Evolutionary conservation across 306 rosid genomes (phyloP).

Genomic region (Vigna nakashimae): DNA sequence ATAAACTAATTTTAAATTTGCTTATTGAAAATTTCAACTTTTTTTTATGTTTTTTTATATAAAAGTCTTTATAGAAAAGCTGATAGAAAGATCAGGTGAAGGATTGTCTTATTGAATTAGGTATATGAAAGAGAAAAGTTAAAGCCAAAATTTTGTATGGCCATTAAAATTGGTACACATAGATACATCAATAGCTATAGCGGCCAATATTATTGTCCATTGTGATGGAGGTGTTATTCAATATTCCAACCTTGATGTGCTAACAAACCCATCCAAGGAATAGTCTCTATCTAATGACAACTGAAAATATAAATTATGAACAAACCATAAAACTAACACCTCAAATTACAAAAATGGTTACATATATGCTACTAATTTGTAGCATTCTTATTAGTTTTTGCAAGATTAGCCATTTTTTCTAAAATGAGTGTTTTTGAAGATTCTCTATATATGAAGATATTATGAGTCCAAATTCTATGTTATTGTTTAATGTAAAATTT

Average conservation of each 20-base stretch:
- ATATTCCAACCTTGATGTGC: slow-evolving; percentile 2
- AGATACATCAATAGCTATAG: slow-evolving; percentile 1
- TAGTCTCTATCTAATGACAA: background rate
- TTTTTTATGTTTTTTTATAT: too few species aligned
- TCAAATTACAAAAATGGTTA: slow-evolving; percentile 10
- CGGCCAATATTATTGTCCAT: slow-evolving; percentile 15
- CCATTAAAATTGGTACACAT: background rate
- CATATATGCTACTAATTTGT: background rate
- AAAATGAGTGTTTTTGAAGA: too few species aligned
- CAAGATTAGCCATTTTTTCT: background rate
- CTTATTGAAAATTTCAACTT: too few species aligned
- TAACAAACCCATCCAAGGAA: slow-evolving; percentile 1
- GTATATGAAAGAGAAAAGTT: background rate
- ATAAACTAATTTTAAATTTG: too few species aligned
- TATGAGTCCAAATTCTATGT: too few species aligned
- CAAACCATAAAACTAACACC: slow-evolving; percentile 26
- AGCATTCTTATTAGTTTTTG: background rate
- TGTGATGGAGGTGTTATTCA: background rate
- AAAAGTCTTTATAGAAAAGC: too few species aligned
- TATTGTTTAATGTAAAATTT: too few species aligned
- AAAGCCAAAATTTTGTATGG: background rate
- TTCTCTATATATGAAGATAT: too few species aligned
- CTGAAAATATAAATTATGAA: background rate
- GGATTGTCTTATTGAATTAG: background rate
- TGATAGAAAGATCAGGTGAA: too few species aligned